phyloP scores from a whole-genome alignment of 2,329 filamentous ascomycete genomes.

The Furcasterigmium sp. region DNA sequence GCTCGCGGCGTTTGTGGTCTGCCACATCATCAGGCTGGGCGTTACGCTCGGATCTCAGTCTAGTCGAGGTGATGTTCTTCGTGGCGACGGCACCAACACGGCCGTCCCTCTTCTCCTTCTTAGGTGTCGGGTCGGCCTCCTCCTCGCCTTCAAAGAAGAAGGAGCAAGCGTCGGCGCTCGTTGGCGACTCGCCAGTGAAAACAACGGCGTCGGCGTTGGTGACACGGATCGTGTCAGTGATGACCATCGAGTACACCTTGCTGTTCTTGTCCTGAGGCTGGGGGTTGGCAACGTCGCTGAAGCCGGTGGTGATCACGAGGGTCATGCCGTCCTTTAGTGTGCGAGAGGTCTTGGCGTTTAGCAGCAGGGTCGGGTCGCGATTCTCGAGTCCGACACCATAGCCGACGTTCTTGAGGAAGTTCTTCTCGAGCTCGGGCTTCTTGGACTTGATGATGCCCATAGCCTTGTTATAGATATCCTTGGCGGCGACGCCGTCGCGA shows the following conservation, averaged over 20 bases:
- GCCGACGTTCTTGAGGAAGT: constrained; percentile 90
- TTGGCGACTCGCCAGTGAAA: constrained; percentile 89
- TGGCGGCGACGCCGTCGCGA: constrained; percentile 76
- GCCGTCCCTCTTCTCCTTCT: constrained; percentile 82
- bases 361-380: constrained; percentile 72
- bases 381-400: constrained; percentile 91
- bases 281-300: constrained; percentile 83
- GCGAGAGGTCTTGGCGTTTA: constrained; percentile 82
- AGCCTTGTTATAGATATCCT: constrained; percentile 90
- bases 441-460: constrained; percentile 74
- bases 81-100: constrained; percentile 83
- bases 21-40: constrained; percentile 85
- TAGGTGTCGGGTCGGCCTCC: constrained; percentile 78
- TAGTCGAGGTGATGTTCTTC: constrained; percentile 92
- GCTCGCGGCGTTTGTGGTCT: constrained; percentile 79
- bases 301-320: constrained; percentile 81
- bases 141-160: constrained; percentile 99
- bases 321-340: constrained; percentile 96
- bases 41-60: constrained; percentile 84
- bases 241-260: constrained; percentile 80
- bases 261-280: constrained; percentile 85
- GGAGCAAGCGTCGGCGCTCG: constrained; percentile 87
- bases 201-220: constrained; percentile 73
- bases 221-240: constrained; percentile 91
- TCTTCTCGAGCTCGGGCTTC: constrained; percentile 91